phyloP scores from a whole-genome alignment of 2,329 filamentous ascomycete genomes.

The Aspergillus pseudoglaucus region DNA sequence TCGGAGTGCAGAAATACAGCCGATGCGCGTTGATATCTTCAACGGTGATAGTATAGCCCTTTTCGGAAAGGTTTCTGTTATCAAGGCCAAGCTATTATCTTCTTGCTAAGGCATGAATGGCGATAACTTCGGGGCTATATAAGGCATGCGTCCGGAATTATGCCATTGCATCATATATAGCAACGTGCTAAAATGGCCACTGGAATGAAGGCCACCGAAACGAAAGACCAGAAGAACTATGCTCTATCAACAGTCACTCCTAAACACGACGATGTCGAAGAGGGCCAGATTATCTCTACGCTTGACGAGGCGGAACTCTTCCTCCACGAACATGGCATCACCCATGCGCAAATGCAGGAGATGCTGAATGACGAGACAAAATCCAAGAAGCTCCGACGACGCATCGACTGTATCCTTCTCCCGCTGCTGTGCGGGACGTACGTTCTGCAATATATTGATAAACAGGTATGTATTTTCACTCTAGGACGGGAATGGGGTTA shows the following conservation, averaged over 20 bases:
- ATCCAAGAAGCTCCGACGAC: constrained; percentile 30
- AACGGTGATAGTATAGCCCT: neutral
- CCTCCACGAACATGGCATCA: constrained; percentile 44
- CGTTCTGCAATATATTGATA: constrained; percentile 51
- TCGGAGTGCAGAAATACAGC: neutral
- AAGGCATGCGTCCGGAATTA: neutral
- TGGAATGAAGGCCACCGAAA: neutral
- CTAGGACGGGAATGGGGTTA: neutral
- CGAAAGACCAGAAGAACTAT: neutral
- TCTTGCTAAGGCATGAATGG: neutral
- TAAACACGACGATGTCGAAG: constrained; percentile 10
- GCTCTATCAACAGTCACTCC: neutral
- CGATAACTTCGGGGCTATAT: neutral
- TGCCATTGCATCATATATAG: neutral
- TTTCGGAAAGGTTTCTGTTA: neutral
- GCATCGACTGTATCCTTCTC: constrained; percentile 47
- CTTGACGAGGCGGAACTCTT: constrained; percentile 47
- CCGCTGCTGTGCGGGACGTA: constrained; percentile 42
- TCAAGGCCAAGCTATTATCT: neutral
- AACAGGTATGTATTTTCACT: constrained; percentile 20
- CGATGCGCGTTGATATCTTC: neutral
- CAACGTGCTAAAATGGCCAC: neutral
- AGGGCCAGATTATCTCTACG: constrained; percentile 19
- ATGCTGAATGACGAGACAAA: constrained; percentile 39
- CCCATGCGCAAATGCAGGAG: constrained; percentile 36